Evolutionary conservation across 192 early-diverging fungal genomes (phyloP).

Genomic region (Linnemannia exigua): DNA sequence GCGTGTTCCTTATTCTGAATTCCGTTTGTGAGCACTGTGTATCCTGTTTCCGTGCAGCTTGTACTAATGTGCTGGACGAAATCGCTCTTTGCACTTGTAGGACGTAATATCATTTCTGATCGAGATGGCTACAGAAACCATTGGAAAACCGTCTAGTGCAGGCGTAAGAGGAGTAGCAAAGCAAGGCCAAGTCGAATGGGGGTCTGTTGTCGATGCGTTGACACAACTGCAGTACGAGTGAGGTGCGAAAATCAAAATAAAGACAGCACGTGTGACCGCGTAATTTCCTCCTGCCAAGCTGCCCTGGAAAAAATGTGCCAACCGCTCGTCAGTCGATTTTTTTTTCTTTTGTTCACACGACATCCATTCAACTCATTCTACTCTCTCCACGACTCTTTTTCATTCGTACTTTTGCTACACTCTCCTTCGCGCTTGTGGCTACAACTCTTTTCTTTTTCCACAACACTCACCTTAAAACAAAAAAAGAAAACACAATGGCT

Average conservation of each 20-base stretch:
- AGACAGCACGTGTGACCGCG: background rate
- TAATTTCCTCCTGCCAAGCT: background rate
- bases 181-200: background rate
- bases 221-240: background rate
- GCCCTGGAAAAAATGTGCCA: background rate
- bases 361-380: background rate
- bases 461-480: slow-evolving; percentile 1
- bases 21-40: background rate
- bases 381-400: background rate
- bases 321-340: background rate
- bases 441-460: slow-evolving; percentile 2
- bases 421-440: background rate
- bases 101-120: background rate
- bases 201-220: background rate
- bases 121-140: background rate
- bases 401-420: background rate
- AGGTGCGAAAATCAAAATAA: slow-evolving; percentile 3
- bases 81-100: background rate
- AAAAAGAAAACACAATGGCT: slow-evolving; percentile 55
- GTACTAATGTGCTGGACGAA: background rate
- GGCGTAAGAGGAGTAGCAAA: background rate
- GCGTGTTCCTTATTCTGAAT: slow-evolving; percentile 2
- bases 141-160: background rate
- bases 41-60: background rate
- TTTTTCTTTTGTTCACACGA: background rate